Evolutionary conservation across 768 basidiomycete species (phyloP), one percentile per base, ranked within the genome.

Genomic region (Tricholoma terreum): DNA sequence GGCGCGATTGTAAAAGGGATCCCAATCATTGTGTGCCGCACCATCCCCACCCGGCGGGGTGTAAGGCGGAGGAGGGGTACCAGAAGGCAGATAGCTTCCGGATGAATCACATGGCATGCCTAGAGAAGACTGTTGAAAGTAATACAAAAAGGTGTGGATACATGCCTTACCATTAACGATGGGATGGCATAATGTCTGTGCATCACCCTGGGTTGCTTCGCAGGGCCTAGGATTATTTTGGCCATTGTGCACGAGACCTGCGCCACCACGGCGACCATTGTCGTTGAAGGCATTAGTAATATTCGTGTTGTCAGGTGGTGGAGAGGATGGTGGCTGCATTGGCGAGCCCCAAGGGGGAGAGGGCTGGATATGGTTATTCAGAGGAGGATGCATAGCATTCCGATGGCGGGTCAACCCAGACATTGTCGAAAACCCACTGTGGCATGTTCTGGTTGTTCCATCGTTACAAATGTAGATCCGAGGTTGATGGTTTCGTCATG

Each of bases 361-460:
- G n/a, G 48, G 48, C 9, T n/a, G 19, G 24, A 21, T 30, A 30
- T 50, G 48, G 24, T 50, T 30, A 30, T 50, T 27, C 17, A 30
- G 15, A 6, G 17, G 48, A 15, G 12, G 48, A 50, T 50, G 48
- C 12, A 17, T 33, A 50, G 15, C 31, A 22, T 19, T 51, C 7
- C 11, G 4, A 17, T 51, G 50, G 35, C 50, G n/a, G 3, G 50
- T 34, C 50, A 51, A 34, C n/a, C 50, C 50, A 33, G 33, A 34
- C 50, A 51, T 15, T 31, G 50, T 52, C 17, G 21, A 22, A 27
- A 52, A 52, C 27, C 50, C 19, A 3, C 22, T 36, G 10, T 36
- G 33, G 50, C 50, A 52, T 36, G 17, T 52, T 38, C 34, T 34
- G 7, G 50, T 52, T 35, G 50, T 52, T 22, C 50, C 50, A 36